phyloP scores from a whole-genome alignment of 495 filamentous ascomycete genomes.

The Tuber brumale region DNA sequence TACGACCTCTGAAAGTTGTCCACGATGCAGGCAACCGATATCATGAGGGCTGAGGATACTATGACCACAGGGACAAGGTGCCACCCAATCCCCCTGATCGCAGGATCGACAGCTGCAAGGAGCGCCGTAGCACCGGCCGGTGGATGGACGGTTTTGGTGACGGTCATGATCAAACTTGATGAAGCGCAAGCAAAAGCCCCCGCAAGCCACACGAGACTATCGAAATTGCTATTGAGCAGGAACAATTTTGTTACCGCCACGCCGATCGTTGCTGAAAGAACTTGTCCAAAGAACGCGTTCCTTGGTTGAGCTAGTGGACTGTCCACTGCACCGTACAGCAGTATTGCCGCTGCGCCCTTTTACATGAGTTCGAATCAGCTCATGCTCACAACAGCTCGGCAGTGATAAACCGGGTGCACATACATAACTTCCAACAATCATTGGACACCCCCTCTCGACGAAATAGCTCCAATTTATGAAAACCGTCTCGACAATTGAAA shows the following conservation, averaged over 20 bases:
- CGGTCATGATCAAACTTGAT: conserved; percentile 63
- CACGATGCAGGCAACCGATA: conserved; percentile 57
- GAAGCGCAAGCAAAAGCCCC: conserved; percentile 63
- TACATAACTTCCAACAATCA: conserved; percentile 52
- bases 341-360: conserved; percentile 70
- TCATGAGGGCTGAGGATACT: conserved; percentile 60
- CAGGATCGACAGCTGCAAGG: conserved; percentile 60
- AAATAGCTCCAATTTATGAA: conserved; percentile 44
- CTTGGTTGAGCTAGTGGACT: conserved; percentile 80
- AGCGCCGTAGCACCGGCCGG: conserved; percentile 84
- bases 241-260: conserved; percentile 68
- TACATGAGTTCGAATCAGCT: neutral
- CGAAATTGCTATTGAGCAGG: conserved; percentile 52
- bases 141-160: conserved; percentile 76
- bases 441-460: conserved; percentile 43
- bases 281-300: conserved; percentile 65
- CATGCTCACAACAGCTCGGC: conserved; percentile 1
- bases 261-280: conserved; percentile 61
- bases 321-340: conserved; percentile 66
- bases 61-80: conserved; percentile 61
- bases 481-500: conserved; percentile 49
- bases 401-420: conserved; percentile 16
- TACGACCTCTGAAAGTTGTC: conserved; percentile 74
- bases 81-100: conserved; percentile 61
- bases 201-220: conserved; percentile 56